Evolutionary conservation across 768 basidiomycete species (phyloP).

Genomic region (Mycena latifolia): DNA sequence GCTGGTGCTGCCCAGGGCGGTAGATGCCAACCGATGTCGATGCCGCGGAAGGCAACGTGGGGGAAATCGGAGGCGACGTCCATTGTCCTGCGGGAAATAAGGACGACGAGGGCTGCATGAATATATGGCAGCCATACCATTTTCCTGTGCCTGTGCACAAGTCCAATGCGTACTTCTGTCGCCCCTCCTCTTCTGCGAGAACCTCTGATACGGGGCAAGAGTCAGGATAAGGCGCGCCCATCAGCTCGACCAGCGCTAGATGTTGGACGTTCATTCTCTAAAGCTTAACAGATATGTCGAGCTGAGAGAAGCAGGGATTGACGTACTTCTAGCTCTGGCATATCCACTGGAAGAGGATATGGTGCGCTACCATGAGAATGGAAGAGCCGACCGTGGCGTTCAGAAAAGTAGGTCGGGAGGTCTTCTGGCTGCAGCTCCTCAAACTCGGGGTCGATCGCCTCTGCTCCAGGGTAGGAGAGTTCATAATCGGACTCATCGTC

Average conservation of each 20-base stretch:
- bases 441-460: conserved; percentile 36
- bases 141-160: conserved; percentile 81
- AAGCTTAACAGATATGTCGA: background rate
- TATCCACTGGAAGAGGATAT: conserved; percentile 82
- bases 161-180: conserved; percentile 71
- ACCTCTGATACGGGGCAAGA: conserved; percentile 62
- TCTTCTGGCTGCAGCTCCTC: conserved; percentile 64
- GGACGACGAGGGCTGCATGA: conserved; percentile 7
- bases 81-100: conserved; percentile 71
- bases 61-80: conserved; percentile 80
- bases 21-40: conserved; percentile 77
- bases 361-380: conserved; percentile 72
- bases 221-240: conserved; percentile 70
- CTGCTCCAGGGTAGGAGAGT: conserved; percentile 24
- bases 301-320: background rate
- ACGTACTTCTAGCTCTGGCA: conserved; percentile 75
- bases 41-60: conserved; percentile 72
- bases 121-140: conserved; percentile 71
- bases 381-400: conserved; percentile 73
- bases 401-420: conserved; percentile 70
- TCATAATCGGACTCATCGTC: conserved; percentile 53
- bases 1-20: conserved; percentile 32
- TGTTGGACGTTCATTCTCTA: conserved; percentile 71
- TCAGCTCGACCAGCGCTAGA: conserved; percentile 57
- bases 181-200: conserved; percentile 54